Evolutionary conservation across 2,329 filamentous ascomycete species (phyloP).

Genomic region (Hansfordia pulvinata): DNA sequence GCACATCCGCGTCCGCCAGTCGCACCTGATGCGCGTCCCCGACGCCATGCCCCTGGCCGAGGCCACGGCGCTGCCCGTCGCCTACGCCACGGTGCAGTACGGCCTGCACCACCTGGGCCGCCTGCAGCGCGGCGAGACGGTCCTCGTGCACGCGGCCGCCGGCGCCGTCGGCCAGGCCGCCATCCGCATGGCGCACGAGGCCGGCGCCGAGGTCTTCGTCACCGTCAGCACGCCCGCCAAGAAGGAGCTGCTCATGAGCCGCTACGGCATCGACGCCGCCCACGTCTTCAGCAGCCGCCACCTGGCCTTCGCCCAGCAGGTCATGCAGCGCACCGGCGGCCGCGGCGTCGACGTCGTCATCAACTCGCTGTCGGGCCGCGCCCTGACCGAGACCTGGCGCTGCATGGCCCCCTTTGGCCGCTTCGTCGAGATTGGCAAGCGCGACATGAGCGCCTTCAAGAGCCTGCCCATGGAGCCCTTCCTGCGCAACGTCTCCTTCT

Average conservation of each 20-base stretch:
- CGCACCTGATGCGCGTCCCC: conserved; percentile 10
- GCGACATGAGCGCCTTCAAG: conserved; percentile 19
- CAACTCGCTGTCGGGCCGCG: conserved; percentile 18
- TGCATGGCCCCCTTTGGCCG: conserved; percentile 20
- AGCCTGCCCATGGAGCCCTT: conserved; percentile 24
- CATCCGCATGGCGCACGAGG: conserved; percentile 7
- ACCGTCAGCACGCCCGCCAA: conserved; percentile 19
- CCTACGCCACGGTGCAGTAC: conserved; percentile 14
- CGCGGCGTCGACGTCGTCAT: conserved; percentile 19
- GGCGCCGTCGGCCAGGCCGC: conserved; percentile 10
- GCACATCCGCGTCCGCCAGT: conserved; percentile 1
- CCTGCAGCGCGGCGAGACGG: conserved; percentile 9
- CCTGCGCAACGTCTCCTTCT: conserved; percentile 12
- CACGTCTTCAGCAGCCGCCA: conserved; percentile 20
- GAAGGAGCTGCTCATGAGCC: conserved; percentile 14
- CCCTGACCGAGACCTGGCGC: conserved; percentile 17
- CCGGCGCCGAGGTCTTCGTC: conserved; percentile 14
- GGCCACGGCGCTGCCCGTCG: conserved; percentile 13
- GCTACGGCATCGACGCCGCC: conserved; percentile 14
- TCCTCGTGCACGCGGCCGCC: conserved; percentile 11
- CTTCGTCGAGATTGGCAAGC: conserved; percentile 21
- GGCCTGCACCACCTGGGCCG: conserved; percentile 12
- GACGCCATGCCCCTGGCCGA: conserved; percentile 9
- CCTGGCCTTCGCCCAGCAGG: conserved; percentile 14
- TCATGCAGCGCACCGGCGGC: conserved; percentile 14